Evolutionary conservation across 2,329 filamentous ascomycete genomes (phyloP).

Genomic region (Claviceps quebecensis): DNA sequence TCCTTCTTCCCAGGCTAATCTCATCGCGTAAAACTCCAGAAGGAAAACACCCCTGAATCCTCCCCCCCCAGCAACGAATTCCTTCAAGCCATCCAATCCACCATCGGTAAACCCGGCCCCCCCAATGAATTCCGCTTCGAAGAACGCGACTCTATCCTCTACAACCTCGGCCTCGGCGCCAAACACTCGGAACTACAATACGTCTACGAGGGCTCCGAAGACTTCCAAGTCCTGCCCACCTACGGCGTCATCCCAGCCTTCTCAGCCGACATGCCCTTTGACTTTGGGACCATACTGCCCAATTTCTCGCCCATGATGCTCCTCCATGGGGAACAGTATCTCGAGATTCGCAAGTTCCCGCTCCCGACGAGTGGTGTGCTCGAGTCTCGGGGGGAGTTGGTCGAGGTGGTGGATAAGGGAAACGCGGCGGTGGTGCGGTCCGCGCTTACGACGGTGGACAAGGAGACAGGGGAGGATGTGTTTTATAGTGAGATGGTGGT

Average conservation of each 20-base stretch:
- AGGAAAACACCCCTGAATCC: constrained; percentile 4
- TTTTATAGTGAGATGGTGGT: constrained; percentile 96
- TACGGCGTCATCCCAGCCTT: constrained; percentile 95
- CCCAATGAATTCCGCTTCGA: constrained; percentile 71
- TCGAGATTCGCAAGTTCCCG: constrained; percentile 84
- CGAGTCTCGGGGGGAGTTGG: constrained; percentile 60
- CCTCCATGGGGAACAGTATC: constrained; percentile 95
- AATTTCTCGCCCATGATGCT: constrained; percentile 99
- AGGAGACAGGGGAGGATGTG: constrained; percentile 71
- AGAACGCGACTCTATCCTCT: constrained; percentile 82
- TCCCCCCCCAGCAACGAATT: constrained; percentile 42
- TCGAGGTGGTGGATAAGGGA: constrained; percentile 95
- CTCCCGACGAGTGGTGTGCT: constrained; percentile 74
- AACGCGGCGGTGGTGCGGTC: constrained; percentile 71
- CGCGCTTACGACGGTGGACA: constrained; percentile 71
- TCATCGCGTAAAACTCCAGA: background rate
- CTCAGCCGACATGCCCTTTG: constrained; percentile 67
- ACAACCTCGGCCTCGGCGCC: constrained; percentile 88
- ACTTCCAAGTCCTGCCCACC: constrained; percentile 91
- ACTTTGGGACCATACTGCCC: constrained; percentile 68
- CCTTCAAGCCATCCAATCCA: constrained; percentile 60
- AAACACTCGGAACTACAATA: constrained; percentile 79
- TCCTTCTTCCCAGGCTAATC: no score
- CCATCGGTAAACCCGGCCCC: constrained; percentile 53
- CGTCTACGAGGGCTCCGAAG: constrained; percentile 78